Conservation (phyloP, 1,284 basidiomycete genomes). For the Ceratobasidium papillatum region DNA sequence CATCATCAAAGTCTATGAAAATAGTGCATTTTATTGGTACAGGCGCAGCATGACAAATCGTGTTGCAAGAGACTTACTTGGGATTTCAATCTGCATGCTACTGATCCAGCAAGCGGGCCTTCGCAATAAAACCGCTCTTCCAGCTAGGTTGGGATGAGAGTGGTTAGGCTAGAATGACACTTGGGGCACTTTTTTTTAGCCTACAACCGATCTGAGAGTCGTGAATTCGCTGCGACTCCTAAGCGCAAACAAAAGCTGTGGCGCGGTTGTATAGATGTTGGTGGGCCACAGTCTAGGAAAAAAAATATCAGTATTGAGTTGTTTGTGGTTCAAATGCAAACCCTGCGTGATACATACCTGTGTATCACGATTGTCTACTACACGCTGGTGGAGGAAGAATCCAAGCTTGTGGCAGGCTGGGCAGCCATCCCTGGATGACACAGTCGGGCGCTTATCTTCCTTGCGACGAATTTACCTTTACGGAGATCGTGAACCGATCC, state of each 20-base stretch:
- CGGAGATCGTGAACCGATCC: no score
- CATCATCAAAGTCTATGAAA: slow-evolving; percentile 69
- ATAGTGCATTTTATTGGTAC: background rate
- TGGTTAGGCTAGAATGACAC: background rate
- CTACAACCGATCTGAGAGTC: no score
- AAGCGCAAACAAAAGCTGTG: background rate
- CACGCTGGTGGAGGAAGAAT: background rate
- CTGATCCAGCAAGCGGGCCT: background rate
- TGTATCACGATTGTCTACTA: background rate
- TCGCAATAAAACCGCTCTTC: background rate
- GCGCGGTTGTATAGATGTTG: background rate
- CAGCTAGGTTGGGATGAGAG: background rate
- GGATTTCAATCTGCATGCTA: slow-evolving; percentile 74
- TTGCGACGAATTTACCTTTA: no score
- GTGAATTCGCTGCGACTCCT: no score
- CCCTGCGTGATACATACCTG: background rate
- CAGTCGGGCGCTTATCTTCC: no score
- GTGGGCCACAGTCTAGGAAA: background rate
- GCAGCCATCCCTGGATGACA: no score
- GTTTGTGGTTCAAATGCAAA: no score
- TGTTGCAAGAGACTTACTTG: slow-evolving; percentile 62
- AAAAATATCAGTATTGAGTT: background rate
- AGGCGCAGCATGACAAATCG: background rate
- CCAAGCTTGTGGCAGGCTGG: no score
- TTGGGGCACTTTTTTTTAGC: no score